Evolutionary conservation across 2,329 filamentous ascomycete genomes (phyloP), one percentile per base, ranked within the genome.

Genomic region (Colletotrichum simmondsii): DNA sequence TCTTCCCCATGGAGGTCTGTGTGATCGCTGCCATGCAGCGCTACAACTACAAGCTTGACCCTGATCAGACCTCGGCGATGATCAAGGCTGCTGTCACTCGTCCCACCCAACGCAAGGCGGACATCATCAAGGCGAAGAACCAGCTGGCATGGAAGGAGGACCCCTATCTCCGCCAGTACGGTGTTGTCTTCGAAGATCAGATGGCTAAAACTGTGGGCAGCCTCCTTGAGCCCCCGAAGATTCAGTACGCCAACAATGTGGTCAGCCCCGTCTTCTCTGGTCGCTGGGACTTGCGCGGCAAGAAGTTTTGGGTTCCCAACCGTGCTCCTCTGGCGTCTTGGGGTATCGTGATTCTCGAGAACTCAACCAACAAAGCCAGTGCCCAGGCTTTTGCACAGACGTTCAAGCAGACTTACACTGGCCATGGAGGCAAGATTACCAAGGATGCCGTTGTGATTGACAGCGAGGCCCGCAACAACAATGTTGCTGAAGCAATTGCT

Each of bases 41-140:
- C 0, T 94, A 92, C 75, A 84, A 85, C 0, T 92, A 85, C 83
- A 93, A 93, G 81, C 80, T 93, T 1, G 88, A 88, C 65, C 85
- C 88, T 0, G 80, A 83, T 0, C 87, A 97, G 83, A 98, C 96
- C 0, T 85, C 92, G 0, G 84, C 88, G 5, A 99, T 99, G 97
- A 98, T 99, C 85, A 96, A 93, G 81, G 95, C 96, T 77, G 95
- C 96, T 0, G 96, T 98, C 5, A 94, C 93, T 6, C 89, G 92
- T 1, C 97, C 97, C 0, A 80, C 81, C 0, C 80, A 91, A 35
- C 93, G 97, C n/a, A 89, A 90, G 75, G 77, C 80, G 0, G 90
- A 93, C 24, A 95, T 98, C 76, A 84, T 91, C 61, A 80, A 88
- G 4, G 93, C 93, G 19, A 89, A 98, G 10, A 79, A 84, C 0